phyloP scores from a whole-genome alignment of 345 rosid species.

The Eucalyptus rudis region DNA sequence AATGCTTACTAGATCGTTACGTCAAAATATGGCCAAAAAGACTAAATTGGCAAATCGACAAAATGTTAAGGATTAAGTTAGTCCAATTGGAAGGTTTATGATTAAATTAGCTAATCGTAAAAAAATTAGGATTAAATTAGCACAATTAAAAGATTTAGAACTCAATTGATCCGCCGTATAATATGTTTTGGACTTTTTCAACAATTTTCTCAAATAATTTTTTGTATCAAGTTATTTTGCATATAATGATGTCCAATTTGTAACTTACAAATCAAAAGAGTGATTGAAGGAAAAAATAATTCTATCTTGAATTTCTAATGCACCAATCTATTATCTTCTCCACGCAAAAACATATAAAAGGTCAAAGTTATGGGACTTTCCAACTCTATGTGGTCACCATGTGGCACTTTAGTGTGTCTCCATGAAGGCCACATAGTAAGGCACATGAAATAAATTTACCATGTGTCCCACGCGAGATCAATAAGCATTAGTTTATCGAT shows the following conservation, averaged over 20 bases:
- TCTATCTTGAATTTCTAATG: not conserved
- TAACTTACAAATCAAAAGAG: not conserved
- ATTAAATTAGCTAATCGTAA: not conserved
- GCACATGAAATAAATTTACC: too few species aligned
- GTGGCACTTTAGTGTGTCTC: not conserved
- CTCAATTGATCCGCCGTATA: rapidly evolving
- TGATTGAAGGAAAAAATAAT: not conserved
- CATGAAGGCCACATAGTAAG: too few species aligned
- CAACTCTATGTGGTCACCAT: not conserved
- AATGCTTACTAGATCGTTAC: not conserved
- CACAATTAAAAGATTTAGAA: not conserved
- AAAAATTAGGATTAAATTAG: not conserved
- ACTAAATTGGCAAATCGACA: not conserved
- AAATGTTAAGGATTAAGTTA: not conserved
- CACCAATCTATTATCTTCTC: not conserved
- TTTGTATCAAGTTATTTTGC: not conserved
- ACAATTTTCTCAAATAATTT: not conserved
- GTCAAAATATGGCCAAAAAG: not conserved
- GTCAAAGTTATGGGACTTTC: not conserved
- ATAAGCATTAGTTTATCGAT: too few species aligned
- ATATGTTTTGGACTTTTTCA: not conserved
- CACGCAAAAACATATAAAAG: not conserved
- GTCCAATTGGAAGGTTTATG: not conserved
- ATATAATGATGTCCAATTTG: not conserved
- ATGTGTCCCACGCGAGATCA: too few species aligned